Conservation (phyloP, 768 basidiomycete species). For the Rossbeevera mucosa region DNA sequence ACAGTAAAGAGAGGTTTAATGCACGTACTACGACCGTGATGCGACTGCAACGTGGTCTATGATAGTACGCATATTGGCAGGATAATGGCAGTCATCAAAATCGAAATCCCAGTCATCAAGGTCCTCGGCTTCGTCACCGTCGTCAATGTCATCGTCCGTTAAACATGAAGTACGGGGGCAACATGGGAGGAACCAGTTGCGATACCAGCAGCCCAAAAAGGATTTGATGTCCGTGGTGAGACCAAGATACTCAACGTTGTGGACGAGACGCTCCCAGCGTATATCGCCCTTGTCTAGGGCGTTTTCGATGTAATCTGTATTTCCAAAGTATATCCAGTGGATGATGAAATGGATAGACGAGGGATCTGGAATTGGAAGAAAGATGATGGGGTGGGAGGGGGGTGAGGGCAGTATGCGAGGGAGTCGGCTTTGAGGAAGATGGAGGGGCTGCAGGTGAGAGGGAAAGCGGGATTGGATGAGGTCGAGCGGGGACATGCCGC, state of each 20-base stretch:
- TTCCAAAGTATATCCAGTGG: constrained; percentile 82
- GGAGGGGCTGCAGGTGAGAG: constrained; percentile 11
- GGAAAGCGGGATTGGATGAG: constrained; percentile 36
- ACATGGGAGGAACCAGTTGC: constrained; percentile 50
- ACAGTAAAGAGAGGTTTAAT: no score
- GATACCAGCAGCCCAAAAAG: constrained; percentile 73
- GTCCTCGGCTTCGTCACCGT: constrained; percentile 25
- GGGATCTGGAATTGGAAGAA: constrained; percentile 72
- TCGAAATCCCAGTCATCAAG: constrained; percentile 30
- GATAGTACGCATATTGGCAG: no score
- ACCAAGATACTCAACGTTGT: constrained; percentile 86
- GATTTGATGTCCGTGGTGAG: constrained; percentile 71
- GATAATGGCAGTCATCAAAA: constrained; percentile 19
- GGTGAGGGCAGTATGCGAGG: constrained; percentile 63
- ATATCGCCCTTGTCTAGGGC: constrained; percentile 61
- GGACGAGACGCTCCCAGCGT: constrained; percentile 82
- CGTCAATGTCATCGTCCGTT: constrained; percentile 22
- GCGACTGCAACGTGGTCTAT: no score
- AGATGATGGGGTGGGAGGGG: constrained; percentile 62
- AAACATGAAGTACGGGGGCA: constrained; percentile 25
- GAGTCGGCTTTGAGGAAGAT: constrained; percentile 45
- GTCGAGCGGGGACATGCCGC: constrained; percentile 59
- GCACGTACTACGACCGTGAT: no score
- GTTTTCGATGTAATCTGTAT: constrained; percentile 58
- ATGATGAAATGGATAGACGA: constrained; percentile 66